Percentiles rank a stretch among this genome's conserved stretches.
phyloP scores from a whole-genome alignment of 306 rosid species.

The Cucurbita maxima region DNA sequence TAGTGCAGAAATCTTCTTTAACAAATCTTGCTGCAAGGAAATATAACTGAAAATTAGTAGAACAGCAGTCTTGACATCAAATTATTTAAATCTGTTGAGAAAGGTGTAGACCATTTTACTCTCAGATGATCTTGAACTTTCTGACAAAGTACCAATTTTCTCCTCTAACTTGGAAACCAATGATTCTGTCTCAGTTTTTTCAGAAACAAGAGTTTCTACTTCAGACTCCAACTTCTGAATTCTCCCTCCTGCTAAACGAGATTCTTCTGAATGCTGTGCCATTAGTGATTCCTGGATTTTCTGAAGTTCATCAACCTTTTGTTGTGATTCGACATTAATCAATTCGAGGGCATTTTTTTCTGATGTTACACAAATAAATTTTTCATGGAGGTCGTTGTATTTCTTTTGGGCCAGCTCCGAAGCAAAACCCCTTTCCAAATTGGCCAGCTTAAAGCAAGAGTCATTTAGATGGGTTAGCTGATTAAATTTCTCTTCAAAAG shows the following conservation, averaged over 20 bases:
- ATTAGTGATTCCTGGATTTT: constrained; percentile 41
- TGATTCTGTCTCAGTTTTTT: constrained; percentile 49
- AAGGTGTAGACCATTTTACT: constrained; percentile 41
- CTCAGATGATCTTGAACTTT: constrained; percentile 52
- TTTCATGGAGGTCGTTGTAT: constrained; percentile 41
- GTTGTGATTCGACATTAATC: constrained; percentile 35
- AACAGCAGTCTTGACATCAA: constrained; percentile 4
- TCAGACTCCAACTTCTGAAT: constrained; percentile 57
- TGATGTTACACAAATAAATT: constrained; percentile 27
- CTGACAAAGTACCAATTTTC: constrained; percentile 32
- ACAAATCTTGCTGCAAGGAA: constrained; percentile 53
- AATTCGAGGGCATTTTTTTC: constrained; percentile 37
- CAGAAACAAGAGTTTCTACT: constrained; percentile 40
- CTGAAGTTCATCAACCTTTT: constrained; percentile 39
- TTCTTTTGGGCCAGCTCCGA: constrained; percentile 36
- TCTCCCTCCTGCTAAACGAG: constrained; percentile 38
- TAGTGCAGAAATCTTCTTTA: constrained; percentile 45
- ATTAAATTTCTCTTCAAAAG: constrained; percentile 46
- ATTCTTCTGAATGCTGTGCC: constrained; percentile 34
- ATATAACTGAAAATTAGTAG: constrained; percentile 16
- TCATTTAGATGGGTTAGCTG: constrained; percentile 47
- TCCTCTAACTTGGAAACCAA: constrained; percentile 52
- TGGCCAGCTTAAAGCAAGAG: constrained; percentile 48
- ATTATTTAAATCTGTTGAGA: constrained; percentile 7
- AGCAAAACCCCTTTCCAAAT: constrained; percentile 48